Evolutionary conservation across 768 basidiomycete genomes (phyloP), one percentile per base, ranked within the genome.

Genomic region (Hypsizygus marmoreus): DNA sequence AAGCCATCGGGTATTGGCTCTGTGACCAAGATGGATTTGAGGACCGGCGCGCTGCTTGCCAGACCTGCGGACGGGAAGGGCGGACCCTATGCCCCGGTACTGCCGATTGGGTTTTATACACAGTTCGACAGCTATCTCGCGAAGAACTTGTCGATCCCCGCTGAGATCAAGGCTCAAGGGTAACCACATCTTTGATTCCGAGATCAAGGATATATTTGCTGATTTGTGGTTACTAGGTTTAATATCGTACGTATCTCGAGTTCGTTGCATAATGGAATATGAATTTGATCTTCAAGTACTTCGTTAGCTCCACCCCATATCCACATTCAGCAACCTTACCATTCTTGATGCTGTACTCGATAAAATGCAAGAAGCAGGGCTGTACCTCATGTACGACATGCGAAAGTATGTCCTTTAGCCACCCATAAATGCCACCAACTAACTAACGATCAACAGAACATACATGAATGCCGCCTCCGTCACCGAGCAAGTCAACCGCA

Each of bases 381-480:
- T 80, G 9, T 91, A 85, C 57, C 72, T 91, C 43, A 89, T 91
- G 81, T 92, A 91, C 52, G 87, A 91, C 60, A 90, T 91, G 88
- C 76, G 88, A 38, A 67, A 68, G 76, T 76, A 29, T 26, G 73
- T 66, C 4, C 23, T 25, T 22, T 38, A 31, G 14, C 2, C 0
- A 32, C 40, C 29, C 12, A 23, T 13, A 19, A 20, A 10, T 29
- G 20, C 50, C 13, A 29, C 35, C 38, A 19, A 13, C 37, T 23
- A 20, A 33, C 20, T 24, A 20, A 23, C 55, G 52, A 11, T 52
- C 53, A 26, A 52, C n/a, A 76, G 81, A 56, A 78, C 77, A 4
- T 91, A 89, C 67, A 79, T 74, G 75, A 82, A 91, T 61, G 52
- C 66, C 6, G 74, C 79, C 5, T 72, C 76, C 1, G 82, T 91